A percentile compares a stretch with the other conserved stretches of the same genome.
phyloP scores from a whole-genome alignment of 768 basidiomycete species.

The Clitopilus hobsonii region DNA sequence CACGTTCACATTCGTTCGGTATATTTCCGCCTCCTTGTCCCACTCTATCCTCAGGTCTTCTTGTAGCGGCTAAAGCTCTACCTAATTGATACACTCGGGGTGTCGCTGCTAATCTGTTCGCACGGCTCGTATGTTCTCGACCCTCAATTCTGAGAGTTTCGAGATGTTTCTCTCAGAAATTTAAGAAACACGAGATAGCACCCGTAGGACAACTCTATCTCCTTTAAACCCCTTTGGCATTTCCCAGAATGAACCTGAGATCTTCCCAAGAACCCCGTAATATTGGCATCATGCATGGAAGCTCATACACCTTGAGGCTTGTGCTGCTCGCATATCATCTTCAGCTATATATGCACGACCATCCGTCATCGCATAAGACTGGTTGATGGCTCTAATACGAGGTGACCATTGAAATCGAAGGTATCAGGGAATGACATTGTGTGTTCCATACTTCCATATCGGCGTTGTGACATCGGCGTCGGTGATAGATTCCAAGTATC shows the following conservation, averaged over 20 bases:
- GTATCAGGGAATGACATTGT: not conserved
- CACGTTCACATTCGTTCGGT: constrained; percentile 8
- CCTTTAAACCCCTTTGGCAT: not conserved
- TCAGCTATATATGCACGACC: not conserved
- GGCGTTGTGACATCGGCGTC: not conserved
- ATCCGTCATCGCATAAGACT: not conserved
- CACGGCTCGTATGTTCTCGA: constrained; percentile 6
- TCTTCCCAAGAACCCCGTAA: not conserved
- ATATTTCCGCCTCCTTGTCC: not conserved
- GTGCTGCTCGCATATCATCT: not conserved
- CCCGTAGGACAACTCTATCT: not conserved
- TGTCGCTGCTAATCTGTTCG: constrained; percentile 4
- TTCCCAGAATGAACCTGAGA: not conserved
- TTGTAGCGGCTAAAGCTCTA: constrained; percentile 12
- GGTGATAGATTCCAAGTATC: not conserved
- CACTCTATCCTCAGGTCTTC: not conserved
- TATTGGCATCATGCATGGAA: not conserved
- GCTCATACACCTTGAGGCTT: not conserved
- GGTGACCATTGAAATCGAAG: not conserved
- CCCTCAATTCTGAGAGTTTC: not conserved
- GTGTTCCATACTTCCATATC: not conserved
- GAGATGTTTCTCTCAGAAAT: too few relatives aligned
- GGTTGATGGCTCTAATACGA: not conserved
- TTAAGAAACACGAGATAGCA: not conserved
- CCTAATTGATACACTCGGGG: constrained; percentile 12